Conservation (phyloP, 2,329 filamentous ascomycete genomes). For the Pseudogymnoascus sp. region DNA sequence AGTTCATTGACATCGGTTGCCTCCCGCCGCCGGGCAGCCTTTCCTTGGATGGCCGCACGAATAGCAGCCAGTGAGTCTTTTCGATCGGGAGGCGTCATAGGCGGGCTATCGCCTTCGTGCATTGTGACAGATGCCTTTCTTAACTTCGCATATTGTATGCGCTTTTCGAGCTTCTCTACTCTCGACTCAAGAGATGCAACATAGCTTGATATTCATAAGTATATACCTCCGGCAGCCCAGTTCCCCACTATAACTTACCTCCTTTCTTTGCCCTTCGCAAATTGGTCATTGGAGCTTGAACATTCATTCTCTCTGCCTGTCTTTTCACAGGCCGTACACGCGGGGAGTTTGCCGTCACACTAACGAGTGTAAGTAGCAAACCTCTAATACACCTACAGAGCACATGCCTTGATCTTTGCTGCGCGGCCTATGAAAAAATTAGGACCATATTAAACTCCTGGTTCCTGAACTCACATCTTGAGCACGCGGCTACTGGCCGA, state of each 20-base stretch:
- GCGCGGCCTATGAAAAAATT: constrained; percentile 49
- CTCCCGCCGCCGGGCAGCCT: constrained; percentile 59
- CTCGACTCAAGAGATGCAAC: constrained; percentile 89
- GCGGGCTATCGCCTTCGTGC: constrained; percentile 47
- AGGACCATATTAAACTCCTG: not conserved
- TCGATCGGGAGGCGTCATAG: constrained; percentile 43
- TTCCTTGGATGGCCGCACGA: constrained; percentile 54
- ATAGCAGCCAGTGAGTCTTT: constrained; percentile 57
- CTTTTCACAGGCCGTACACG: constrained; percentile 91
- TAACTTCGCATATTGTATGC: constrained; percentile 60
- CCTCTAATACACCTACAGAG: constrained; percentile 2
- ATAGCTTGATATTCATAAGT: constrained; percentile 48
- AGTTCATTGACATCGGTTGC: constrained; percentile 83
- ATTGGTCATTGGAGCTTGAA: constrained; percentile 91
- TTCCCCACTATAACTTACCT: constrained; percentile 46
- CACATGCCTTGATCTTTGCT: constrained; percentile 76
- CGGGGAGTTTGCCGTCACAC: constrained; percentile 93
- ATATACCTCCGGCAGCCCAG: not conserved
- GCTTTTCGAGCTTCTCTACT: constrained; percentile 78
- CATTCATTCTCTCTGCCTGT: constrained; percentile 80
- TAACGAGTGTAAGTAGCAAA: constrained; percentile 28
- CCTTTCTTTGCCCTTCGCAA: constrained; percentile 87
- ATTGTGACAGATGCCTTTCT: constrained; percentile 63
- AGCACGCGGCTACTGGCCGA: constrained; percentile 71
- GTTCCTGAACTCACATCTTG: constrained; percentile 49